Percentiles rank a stretch among this genome's conserved stretches.
These are phyloP conservation scores for Gossypium arboreum DNA, from an alignment of 345 rosid genomes.

Conservation along the genomic window DNA sequence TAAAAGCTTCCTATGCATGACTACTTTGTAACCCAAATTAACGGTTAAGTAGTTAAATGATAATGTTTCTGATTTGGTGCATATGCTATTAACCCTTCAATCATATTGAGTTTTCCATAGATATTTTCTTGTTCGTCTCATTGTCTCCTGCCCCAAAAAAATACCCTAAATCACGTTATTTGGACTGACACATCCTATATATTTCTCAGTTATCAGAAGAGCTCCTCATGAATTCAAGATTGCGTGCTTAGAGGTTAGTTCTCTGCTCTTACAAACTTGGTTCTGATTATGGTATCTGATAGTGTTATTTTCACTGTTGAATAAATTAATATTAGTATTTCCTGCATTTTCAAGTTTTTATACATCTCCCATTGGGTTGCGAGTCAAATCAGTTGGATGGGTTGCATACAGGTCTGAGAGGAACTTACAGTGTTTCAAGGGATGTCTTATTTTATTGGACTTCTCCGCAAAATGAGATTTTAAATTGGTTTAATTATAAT, in stretches of 20 bases:
- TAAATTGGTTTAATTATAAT: background rate
- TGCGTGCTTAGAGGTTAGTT: conserved; percentile 92
- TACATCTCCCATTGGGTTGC: background rate
- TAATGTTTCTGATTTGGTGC: conserved; percentile 1
- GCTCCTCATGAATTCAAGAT: conserved; percentile 99
- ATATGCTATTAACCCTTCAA: background rate
- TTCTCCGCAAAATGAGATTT: background rate
- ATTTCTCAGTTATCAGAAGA: conserved; percentile 76
- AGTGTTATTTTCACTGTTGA: background rate
- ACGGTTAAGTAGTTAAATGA: background rate
- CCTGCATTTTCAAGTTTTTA: background rate
- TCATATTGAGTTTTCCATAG: background rate
- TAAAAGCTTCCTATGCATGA: background rate
- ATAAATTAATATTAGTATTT: background rate
- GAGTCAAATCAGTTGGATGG: conserved; percentile 1
- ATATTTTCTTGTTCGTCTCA: background rate
- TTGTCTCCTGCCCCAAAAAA: background rate
- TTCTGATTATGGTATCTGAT: background rate
- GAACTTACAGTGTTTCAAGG: background rate
- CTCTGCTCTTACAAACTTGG: conserved; percentile 11
- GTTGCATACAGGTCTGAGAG: background rate
- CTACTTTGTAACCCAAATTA: background rate
- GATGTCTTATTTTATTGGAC: background rate
- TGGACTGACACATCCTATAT: conserved; percentile 17
- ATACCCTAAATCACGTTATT: background rate